phyloP scores from a whole-genome alignment of 2,329 filamentous ascomycete species.

The Graphilbum ipis-grandicollis region DNA sequence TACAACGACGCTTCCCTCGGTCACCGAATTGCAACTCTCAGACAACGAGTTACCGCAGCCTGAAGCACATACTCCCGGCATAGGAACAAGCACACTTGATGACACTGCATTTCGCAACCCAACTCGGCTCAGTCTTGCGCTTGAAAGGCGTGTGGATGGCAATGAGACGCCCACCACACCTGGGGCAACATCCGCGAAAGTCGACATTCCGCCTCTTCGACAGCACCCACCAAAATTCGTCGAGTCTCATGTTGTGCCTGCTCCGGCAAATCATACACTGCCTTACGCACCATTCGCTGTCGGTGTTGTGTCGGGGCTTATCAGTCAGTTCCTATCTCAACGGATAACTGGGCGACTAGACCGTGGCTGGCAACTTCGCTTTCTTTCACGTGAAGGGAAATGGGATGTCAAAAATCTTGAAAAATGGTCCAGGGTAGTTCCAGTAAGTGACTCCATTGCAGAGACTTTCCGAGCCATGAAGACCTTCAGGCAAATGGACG shows the following conservation, averaged over 20 bases:
- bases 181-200: slow-evolving; percentile 18
- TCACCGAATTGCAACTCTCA: too few relatives aligned
- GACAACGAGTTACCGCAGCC: too few relatives aligned
- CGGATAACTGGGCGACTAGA: slow-evolving; percentile 64
- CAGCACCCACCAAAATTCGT: slow-evolving; percentile 35
- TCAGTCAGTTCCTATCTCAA: slow-evolving; percentile 63
- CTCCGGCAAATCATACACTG: slow-evolving; percentile 67
- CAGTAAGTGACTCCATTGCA: slow-evolving; percentile 64
- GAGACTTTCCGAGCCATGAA: slow-evolving; percentile 79
- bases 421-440: slow-evolving; percentile 71
- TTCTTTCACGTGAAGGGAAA: slow-evolving; percentile 77
- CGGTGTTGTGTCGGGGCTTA: slow-evolving; percentile 60
- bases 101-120: too few relatives aligned
- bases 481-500: slow-evolving; percentile 78
- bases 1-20: too few relatives aligned
- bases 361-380: slow-evolving; percentile 79
- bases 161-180: slow-evolving; percentile 29
- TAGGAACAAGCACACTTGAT: too few relatives aligned
- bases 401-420: slow-evolving; percentile 95
- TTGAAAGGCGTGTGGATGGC: slow-evolving; percentile 3
- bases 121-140: too few relatives aligned
- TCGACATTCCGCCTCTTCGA: slow-evolving; percentile 28
- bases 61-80: too few relatives aligned
- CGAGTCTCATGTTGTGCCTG: slow-evolving; percentile 52
- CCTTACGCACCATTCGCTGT: slow-evolving; percentile 64